A percentile compares a stretch with the other conserved stretches of the same genome.
Evolutionary conservation across 2,329 filamentous ascomycete genomes (phyloP).

Genomic region (Ophiostoma ulmi): DNA sequence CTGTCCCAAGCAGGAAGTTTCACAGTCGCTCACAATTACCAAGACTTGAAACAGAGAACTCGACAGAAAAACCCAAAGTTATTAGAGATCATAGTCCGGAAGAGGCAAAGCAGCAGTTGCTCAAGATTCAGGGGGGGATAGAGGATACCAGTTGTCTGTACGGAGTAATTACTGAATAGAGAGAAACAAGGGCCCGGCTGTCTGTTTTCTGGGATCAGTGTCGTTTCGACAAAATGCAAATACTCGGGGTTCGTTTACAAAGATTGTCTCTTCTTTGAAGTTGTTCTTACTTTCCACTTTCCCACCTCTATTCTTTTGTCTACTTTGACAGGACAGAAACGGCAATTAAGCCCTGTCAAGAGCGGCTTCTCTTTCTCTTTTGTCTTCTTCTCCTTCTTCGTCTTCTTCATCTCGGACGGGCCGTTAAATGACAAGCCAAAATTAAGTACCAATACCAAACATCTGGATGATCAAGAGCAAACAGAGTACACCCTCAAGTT

Average conservation of each 20-base stretch:
- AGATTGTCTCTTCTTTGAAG: too few species aligned
- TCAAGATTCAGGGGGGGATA: neutral
- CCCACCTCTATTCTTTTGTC: neutral
- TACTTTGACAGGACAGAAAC: neutral
- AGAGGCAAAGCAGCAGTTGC: constrained; percentile 5
- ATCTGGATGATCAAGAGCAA: neutral
- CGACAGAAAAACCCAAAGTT: neutral
- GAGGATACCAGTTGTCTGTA: neutral
- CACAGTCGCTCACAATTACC: neutral
- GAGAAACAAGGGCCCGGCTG: constrained; percentile 1
- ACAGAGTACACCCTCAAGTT: neutral
- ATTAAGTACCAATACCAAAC: neutral
- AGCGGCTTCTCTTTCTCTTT: neutral
- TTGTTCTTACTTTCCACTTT: neutral
- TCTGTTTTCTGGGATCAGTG: constrained; percentile 19
- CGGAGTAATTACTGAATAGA: neutral
- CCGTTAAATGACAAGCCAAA: neutral
- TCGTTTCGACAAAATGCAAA: neutral
- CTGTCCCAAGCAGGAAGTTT: neutral
- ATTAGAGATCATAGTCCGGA: constrained; percentile 4
- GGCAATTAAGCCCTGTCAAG: neutral
- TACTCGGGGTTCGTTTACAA: neutral
- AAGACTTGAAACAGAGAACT: neutral
- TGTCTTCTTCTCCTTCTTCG: neutral
- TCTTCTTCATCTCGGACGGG: constrained; percentile 3